Conservation (phyloP, 306 rosid species). For the Cicer bijugum region DNA sequence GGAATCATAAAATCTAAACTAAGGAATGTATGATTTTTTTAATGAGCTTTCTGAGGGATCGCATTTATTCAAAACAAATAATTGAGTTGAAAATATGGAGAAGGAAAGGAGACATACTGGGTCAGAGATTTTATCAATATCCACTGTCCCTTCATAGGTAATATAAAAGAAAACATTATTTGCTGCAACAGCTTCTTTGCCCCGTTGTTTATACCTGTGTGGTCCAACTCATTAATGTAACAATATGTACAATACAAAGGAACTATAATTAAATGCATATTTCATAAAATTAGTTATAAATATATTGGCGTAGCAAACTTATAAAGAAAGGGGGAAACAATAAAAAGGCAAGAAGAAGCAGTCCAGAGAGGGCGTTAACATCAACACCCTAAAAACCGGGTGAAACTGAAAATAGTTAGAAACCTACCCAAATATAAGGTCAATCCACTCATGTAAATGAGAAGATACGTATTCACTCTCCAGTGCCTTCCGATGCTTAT, state of each 20-base stretch:
- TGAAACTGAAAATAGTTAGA: constrained; percentile 30
- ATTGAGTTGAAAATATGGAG: constrained; percentile 36
- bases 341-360: constrained; percentile 23
- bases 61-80: constrained; percentile 35
- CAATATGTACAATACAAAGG: constrained; percentile 34
- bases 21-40: constrained; percentile 7
- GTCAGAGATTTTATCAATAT: constrained; percentile 94
- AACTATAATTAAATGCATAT: constrained; percentile 39
- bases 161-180: constrained; percentile 95
- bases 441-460: constrained; percentile 98
- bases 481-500: constrained; percentile 94
- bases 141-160: constrained; percentile 96
- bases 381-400: neutral
- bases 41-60: constrained; percentile 5
- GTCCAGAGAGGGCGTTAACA: neutral
- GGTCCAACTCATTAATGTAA: constrained; percentile 43
- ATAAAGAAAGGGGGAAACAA: constrained; percentile 11
- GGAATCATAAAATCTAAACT: constrained; percentile 10
- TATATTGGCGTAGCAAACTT: constrained; percentile 42
- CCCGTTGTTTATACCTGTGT: constrained; percentile 91
- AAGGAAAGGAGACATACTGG: constrained; percentile 68
- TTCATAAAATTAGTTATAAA: constrained; percentile 23
- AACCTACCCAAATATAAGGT: constrained; percentile 92
- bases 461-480: constrained; percentile 95
- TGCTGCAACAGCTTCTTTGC: constrained; percentile 90